A percentile compares a stretch with the other conserved stretches of the same genome.
Conservation (phyloP, 2,329 filamentous ascomycete genomes). For the Fusarium sp. region DNA sequence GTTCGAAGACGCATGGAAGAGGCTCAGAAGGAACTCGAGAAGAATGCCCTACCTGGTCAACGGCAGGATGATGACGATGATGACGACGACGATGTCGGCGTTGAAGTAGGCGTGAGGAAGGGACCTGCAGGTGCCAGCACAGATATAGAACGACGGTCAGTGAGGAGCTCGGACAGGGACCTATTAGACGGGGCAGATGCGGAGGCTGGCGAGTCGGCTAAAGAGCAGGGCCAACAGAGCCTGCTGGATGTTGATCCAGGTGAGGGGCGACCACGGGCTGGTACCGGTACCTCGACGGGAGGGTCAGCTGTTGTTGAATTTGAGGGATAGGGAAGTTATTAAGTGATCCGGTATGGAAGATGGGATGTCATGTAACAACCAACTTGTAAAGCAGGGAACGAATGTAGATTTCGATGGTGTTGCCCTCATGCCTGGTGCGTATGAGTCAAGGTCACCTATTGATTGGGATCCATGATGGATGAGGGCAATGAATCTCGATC, state of each 20-base stretch:
- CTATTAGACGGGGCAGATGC: slow-evolving; percentile 78
- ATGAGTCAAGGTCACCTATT: slow-evolving; percentile 13
- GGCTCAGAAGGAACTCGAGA: slow-evolving; percentile 88
- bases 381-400: slow-evolving; percentile 28
- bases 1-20: slow-evolving; percentile 94
- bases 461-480: slow-evolving; percentile 1
- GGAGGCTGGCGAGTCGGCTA: slow-evolving; percentile 61
- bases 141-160: slow-evolving; percentile 68
- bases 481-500: slow-evolving; percentile 14
- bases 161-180: slow-evolving; percentile 72
- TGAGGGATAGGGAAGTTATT: slow-evolving; percentile 48
- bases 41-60: slow-evolving; percentile 72
- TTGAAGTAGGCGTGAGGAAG: slow-evolving; percentile 53
- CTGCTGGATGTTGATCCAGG: slow-evolving; percentile 48
- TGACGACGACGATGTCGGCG: slow-evolving; percentile 64
- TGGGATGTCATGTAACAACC: slow-evolving; percentile 6
- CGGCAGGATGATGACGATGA: slow-evolving; percentile 74
- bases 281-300: slow-evolving; percentile 43
- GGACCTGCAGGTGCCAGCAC: slow-evolving; percentile 51
- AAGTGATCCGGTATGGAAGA: not conserved
- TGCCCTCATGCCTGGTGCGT: slow-evolving; percentile 21
- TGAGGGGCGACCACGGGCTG: slow-evolving; percentile 41
- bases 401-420: slow-evolving; percentile 21
- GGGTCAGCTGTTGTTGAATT: slow-evolving; percentile 54
- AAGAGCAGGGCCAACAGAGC: slow-evolving; percentile 44